Evolutionary conservation across 2,329 filamentous ascomycete genomes (phyloP), one percentile per base, ranked within the genome.

Genomic region (Cladosporium sp.): DNA sequence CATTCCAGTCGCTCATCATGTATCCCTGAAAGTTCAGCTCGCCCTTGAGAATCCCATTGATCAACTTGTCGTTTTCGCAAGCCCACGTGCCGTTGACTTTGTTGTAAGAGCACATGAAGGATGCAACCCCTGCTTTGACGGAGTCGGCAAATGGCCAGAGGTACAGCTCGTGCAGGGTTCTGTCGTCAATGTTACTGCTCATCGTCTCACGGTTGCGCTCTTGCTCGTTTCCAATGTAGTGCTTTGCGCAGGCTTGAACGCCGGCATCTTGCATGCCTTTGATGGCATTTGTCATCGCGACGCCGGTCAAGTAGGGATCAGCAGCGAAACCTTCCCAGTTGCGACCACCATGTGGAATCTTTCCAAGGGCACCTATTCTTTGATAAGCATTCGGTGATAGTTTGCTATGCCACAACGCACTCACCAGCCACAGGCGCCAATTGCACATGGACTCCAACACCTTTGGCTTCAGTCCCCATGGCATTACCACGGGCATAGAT

Each of bases 401-500:
- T 3, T 29, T 9, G 3, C 16, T 3, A 2, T 7, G 13, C 2
- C 8, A 3, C 12, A 19, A 16, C n/a, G 6, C 3, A 27, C 45
- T 25, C 12, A 1, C 86, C 86, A 51, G 88, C 82, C 0, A 88
- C 87, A 2, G 89, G 89, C 0, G 88, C 89, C 38, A 94, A 75
- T 60, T 85, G 78, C 43, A 87, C 80, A 63, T 85, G 86, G 45
- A 86, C 78, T 53, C 85, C 88, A 70, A 93, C 93, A 55, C 71
- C 83, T 43, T 80, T 77, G 15, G 86, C 85, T 69, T 93, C 88
- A 25, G 78, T 68, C 0, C 81, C 91, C 60, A 93, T 83, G 0
- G 85, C 87, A 57, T 80, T 82, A 5, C 91, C 91, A 36, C 88
- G 83, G 55, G 80, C 73, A 60, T 87, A 89, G 83, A 96, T 94